A percentile compares a stretch with the other conserved stretches of the same genome.
These are phyloP conservation scores for Solanum virginianum DNA, from an alignment of 257 asterid species.

Conservation along the genomic window DNA sequence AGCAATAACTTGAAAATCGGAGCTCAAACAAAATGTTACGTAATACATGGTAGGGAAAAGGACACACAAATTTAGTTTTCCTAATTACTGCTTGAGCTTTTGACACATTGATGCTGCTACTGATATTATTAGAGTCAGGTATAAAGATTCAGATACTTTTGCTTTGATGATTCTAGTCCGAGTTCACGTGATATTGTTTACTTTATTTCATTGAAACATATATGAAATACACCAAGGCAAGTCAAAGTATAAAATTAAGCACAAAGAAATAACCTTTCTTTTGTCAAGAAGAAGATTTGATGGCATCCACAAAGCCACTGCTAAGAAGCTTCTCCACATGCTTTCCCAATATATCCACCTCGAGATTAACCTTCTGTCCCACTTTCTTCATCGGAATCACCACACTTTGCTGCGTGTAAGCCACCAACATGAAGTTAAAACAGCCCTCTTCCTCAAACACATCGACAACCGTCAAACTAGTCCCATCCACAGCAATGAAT, in stretches of 20 bases:
- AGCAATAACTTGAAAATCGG: too few species aligned
- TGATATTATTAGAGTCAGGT: too few species aligned
- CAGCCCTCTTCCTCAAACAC: constrained; percentile 63
- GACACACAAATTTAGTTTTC: too few species aligned
- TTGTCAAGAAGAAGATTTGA: constrained; percentile 12
- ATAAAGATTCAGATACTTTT: too few species aligned
- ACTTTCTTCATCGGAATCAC: constrained; percentile 70
- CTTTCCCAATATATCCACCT: constrained; percentile 87
- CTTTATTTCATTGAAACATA: too few species aligned
- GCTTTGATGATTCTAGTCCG: too few species aligned
- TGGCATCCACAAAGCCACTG: constrained; percentile 39
- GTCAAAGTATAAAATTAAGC: neutral
- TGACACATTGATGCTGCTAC: too few species aligned
- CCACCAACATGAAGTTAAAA: constrained; percentile 72
- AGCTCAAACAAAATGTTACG: too few species aligned
- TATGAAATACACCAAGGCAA: too few species aligned
- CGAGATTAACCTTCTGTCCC: constrained; percentile 81
- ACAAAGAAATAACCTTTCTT: neutral
- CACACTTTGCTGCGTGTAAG: constrained; percentile 57
- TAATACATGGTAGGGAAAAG: too few species aligned
- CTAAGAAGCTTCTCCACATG: constrained; percentile 75
- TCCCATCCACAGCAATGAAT: constrained; percentile 69
- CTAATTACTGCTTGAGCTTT: too few species aligned
- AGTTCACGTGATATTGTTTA: too few species aligned
- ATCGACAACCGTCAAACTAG: constrained; percentile 83